Evolutionary conservation across 768 basidiomycete genomes (phyloP), one percentile per base, ranked within the genome.

Genomic region (Cystobasidium ongulense): DNA sequence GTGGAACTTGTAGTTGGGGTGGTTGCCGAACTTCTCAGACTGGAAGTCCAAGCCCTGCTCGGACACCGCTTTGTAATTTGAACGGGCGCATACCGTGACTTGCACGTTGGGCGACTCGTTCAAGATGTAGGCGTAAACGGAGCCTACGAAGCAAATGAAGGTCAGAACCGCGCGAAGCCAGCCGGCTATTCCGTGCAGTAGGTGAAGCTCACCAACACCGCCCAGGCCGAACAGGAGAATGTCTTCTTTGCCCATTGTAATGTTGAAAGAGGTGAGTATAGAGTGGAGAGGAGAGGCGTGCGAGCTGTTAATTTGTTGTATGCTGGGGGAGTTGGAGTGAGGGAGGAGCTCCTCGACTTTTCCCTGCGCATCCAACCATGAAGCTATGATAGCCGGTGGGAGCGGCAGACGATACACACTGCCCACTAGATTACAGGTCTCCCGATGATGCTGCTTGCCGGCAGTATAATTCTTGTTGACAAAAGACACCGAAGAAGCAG

Each of bases 11-110:
- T 70, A 43, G 5, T 35, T 50, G 7, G 64, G 36, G 17, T 33
- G 29, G 25, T 67, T 43, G 54, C 73, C 73, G 33, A 67, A 74
- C 54, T 74, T 74, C 36, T 74, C 73, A 18, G 65, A 68, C 21
- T 64, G 73, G 39, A 67, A 68, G 39, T 74, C 66, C 31, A 74
- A 54, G 36, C 73, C 73, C 43, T 66, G 41, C 39, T 67, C 73
- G 46, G 77, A 72, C 75, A 80, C 79, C 13, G 77, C 76, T 15
- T 75, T 65, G 72, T 79, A 80, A 75, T 80, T 80, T 21, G 80
- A 80, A 1, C 80, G 73, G 39, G 73, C 73, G 29, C 33, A 35
- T 1, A 74, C 73, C 17, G 73, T 74, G 2, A 74, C 73, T 21
- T 50, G 43, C 8, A 41, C 66, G 18, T 64, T 59, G 15, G 8